Conservation (phyloP, 2,329 filamentous ascomycete genomes). For the Phialophora chinensis region DNA sequence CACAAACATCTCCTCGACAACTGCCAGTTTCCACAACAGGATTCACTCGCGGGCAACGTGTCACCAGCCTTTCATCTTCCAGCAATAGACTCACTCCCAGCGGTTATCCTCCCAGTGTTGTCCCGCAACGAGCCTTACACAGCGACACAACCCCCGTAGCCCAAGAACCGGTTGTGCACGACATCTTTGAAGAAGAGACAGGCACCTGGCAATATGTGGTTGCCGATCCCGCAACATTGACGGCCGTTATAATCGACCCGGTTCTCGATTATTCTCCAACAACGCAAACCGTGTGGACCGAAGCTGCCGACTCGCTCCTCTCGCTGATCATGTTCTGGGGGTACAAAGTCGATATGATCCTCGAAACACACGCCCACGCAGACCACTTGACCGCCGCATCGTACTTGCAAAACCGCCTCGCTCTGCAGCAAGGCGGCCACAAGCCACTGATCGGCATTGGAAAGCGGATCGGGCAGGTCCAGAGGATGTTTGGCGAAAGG, state of each 20-base stretch:
- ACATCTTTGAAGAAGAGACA: slow-evolving; percentile 51
- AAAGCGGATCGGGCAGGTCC: slow-evolving; percentile 61
- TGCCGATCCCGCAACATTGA: slow-evolving; percentile 57
- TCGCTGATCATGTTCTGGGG: slow-evolving; percentile 50
- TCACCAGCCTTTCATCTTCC: not conserved
- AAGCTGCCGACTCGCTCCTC: slow-evolving; percentile 60
- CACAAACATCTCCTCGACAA: not conserved
- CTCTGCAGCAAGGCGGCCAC: slow-evolving; percentile 40
- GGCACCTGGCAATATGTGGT: slow-evolving; percentile 69
- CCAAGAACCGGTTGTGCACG: slow-evolving; percentile 29
- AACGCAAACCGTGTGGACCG: slow-evolving; percentile 55
- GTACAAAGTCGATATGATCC: slow-evolving; percentile 59
- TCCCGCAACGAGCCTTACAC: slow-evolving; percentile 6
- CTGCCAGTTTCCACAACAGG: not conserved
- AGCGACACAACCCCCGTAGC: not conserved
- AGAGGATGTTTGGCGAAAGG: slow-evolving; percentile 57
- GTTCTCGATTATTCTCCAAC: slow-evolving; percentile 64
- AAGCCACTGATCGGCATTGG: slow-evolving; percentile 60
- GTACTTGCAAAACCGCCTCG: slow-evolving; percentile 60
- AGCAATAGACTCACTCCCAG: not conserved
- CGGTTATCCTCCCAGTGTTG: not conserved
- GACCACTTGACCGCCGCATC: slow-evolving; percentile 66
- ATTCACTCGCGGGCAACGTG: not conserved
- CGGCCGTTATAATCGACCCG: slow-evolving; percentile 65
- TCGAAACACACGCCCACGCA: slow-evolving; percentile 68